These are phyloP conservation scores for Microdochium trichocladiopsis DNA, from an alignment of 2,329 filamentous ascomycete genomes.

Conservation along the genomic window DNA sequence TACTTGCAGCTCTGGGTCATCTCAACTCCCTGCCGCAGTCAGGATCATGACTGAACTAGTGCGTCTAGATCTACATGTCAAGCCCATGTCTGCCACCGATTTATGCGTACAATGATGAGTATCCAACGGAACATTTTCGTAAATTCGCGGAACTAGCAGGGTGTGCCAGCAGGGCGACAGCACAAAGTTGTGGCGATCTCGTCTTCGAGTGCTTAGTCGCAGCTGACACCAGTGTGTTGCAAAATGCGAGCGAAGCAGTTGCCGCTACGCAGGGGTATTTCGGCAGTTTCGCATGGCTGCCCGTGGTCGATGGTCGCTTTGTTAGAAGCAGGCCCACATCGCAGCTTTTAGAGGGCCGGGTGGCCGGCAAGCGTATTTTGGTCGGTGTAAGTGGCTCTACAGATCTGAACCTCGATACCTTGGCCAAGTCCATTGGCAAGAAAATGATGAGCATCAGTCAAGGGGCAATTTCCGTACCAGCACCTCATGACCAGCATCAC, in stretches of 20 bases:
- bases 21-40: neutral
- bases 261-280: conserved; percentile 17
- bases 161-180: conserved; percentile 7
- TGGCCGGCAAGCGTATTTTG: conserved; percentile 14
- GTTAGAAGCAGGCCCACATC: conserved; percentile 13
- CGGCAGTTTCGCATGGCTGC: conserved; percentile 18
- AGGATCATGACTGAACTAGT: too few relatives aligned
- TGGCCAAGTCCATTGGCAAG: too few relatives aligned
- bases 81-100: conserved; percentile 17
- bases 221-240: conserved; percentile 12
- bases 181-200: conserved; percentile 4
- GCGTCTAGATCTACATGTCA: conserved; percentile 15
- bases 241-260: conserved; percentile 17
- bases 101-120: conserved; percentile 11
- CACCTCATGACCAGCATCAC: too few relatives aligned
- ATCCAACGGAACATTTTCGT: conserved; percentile 11
- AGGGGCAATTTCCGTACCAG: too few relatives aligned
- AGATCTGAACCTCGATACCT: neutral
- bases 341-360: conserved; percentile 6
- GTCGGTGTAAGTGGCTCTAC: conserved; percentile 12
- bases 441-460: too few relatives aligned
- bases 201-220: conserved; percentile 17
- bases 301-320: conserved; percentile 17
- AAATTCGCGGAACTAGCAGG: conserved; percentile 16
- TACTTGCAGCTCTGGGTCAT: conserved; percentile 2